Evolutionary conservation across 2,329 filamentous ascomycete genomes (phyloP).

Genomic region (Arachnopeziza araneosa): DNA sequence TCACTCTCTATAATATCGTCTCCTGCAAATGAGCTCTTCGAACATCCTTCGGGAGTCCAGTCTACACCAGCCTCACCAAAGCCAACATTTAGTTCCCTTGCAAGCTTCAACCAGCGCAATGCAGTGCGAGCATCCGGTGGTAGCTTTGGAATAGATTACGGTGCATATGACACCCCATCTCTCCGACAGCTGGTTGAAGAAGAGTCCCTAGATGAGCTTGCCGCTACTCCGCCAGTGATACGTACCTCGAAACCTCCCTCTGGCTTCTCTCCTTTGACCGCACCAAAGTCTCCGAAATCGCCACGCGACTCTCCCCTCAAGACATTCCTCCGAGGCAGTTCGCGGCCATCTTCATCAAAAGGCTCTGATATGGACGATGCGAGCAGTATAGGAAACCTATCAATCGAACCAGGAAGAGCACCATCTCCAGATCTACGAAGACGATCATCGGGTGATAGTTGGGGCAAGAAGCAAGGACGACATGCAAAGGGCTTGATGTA

Average conservation of each 20-base stretch:
- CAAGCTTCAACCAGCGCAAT: slow-evolving; percentile 17
- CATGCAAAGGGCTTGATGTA: slow-evolving; percentile 59
- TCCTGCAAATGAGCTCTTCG: slow-evolving; percentile 65
- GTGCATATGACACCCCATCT: slow-evolving; percentile 51
- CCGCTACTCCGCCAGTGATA: slow-evolving; percentile 64
- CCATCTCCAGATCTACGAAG: slow-evolving; percentile 45
- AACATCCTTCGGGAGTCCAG: slow-evolving; percentile 38
- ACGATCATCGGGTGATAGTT: slow-evolving; percentile 55
- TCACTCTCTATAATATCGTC: slow-evolving; percentile 63
- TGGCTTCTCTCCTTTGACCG: slow-evolving; percentile 66
- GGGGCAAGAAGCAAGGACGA: slow-evolving; percentile 51
- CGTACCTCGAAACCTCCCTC: slow-evolving; percentile 78
- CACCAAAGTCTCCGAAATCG: slow-evolving; percentile 49
- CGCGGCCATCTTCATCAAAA: slow-evolving; percentile 54
- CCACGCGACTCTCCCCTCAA: slow-evolving; percentile 44
- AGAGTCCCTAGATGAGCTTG: slow-evolving; percentile 51
- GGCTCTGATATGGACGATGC: slow-evolving; percentile 51
- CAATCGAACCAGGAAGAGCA: slow-evolving; percentile 51
- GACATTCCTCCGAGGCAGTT: slow-evolving; percentile 50
- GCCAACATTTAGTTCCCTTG: slow-evolving; percentile 19
- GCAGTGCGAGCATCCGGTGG: slow-evolving; percentile 25
- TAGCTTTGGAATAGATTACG: slow-evolving; percentile 69
- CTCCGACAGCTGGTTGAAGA: slow-evolving; percentile 45
- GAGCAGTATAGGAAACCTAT: slow-evolving; percentile 59
- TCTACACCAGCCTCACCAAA: slow-evolving; percentile 36